These are phyloP conservation scores for Elaeis oleifera DNA, from an alignment of 202 grass and related monocot genomes.

Conservation along the genomic window DNA sequence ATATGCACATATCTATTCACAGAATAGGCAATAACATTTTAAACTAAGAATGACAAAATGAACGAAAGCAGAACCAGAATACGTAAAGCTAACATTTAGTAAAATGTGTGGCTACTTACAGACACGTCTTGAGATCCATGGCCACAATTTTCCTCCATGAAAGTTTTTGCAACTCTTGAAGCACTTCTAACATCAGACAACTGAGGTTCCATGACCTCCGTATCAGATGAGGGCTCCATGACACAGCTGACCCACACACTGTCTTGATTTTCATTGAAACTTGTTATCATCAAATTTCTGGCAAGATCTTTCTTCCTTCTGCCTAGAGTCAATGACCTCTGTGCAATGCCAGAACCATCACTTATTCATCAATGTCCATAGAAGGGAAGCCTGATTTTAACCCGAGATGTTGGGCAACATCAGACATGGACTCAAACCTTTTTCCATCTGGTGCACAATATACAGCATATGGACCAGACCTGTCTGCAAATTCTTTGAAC, in stretches of 20 bases:
- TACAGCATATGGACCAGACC: slow-evolving; percentile 6
- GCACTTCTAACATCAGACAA: slow-evolving; percentile 43
- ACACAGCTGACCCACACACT: slow-evolving; percentile 33
- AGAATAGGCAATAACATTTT: too few relatives aligned
- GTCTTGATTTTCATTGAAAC: slow-evolving; percentile 55
- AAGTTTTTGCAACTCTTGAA: slow-evolving; percentile 50
- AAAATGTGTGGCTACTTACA: slow-evolving; percentile 18
- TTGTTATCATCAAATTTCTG: slow-evolving; percentile 48
- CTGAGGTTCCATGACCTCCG: slow-evolving; percentile 38
- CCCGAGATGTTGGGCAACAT: slow-evolving; percentile 44
- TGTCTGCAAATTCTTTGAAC: neutral
- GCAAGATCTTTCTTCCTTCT: slow-evolving; percentile 60
- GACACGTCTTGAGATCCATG: slow-evolving; percentile 20
- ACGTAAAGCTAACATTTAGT: slow-evolving; percentile 19
- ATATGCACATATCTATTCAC: too few relatives aligned
- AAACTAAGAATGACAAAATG: neutral
- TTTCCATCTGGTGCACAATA: slow-evolving; percentile 49
- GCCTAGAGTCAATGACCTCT: slow-evolving; percentile 35
- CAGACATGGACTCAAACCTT: slow-evolving; percentile 51
- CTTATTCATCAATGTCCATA: slow-evolving; percentile 34
- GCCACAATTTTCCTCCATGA: slow-evolving; percentile 41
- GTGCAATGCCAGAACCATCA: slow-evolving; percentile 46
- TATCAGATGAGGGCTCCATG: slow-evolving; percentile 58
- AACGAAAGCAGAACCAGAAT: slow-evolving; percentile 1
- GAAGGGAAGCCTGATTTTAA: slow-evolving; percentile 56